Evolutionary conservation across 371 early-diverging fungal species (phyloP).

Genomic region (Saksenaea vasiformis): DNA sequence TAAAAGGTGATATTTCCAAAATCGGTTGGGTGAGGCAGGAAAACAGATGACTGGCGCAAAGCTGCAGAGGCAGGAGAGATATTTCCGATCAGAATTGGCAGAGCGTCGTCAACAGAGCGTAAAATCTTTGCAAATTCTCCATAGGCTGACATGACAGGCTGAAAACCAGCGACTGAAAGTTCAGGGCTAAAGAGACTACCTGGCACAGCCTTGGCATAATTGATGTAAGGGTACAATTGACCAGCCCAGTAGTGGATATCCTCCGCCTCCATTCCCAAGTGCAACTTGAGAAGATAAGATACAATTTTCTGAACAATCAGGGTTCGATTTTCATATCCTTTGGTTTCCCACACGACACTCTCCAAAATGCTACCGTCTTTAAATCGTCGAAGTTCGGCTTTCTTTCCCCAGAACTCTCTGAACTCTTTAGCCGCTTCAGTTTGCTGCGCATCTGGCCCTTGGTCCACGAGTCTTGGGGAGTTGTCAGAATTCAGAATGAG

Average conservation of each 20-base stretch:
- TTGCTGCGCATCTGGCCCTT: constrained; percentile 77
- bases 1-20: constrained; percentile 38
- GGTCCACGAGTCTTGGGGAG: constrained; percentile 71
- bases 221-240: constrained; percentile 62
- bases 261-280: constrained; percentile 55
- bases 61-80: constrained; percentile 67
- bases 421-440: constrained; percentile 68
- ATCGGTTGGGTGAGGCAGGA: constrained; percentile 77
- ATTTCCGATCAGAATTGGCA: constrained; percentile 79
- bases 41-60: constrained; percentile 76
- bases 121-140: constrained; percentile 70
- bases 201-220: constrained; percentile 51
- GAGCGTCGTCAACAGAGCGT: constrained; percentile 61
- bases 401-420: constrained; percentile 82
- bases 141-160: constrained; percentile 72
- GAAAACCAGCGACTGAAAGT: constrained; percentile 62
- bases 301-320: constrained; percentile 83
- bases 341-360: constrained; percentile 79
- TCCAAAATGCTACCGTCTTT: constrained; percentile 85
- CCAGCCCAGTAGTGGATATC: constrained; percentile 70
- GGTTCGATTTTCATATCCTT: constrained; percentile 74
- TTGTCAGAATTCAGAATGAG: constrained; percentile 71
- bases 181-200: constrained; percentile 50
- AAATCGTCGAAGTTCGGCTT: constrained; percentile 85
- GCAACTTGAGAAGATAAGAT: constrained; percentile 70